Conservation (phyloP, 202 grass and related monocot species). For the Setaria italica region DNA sequence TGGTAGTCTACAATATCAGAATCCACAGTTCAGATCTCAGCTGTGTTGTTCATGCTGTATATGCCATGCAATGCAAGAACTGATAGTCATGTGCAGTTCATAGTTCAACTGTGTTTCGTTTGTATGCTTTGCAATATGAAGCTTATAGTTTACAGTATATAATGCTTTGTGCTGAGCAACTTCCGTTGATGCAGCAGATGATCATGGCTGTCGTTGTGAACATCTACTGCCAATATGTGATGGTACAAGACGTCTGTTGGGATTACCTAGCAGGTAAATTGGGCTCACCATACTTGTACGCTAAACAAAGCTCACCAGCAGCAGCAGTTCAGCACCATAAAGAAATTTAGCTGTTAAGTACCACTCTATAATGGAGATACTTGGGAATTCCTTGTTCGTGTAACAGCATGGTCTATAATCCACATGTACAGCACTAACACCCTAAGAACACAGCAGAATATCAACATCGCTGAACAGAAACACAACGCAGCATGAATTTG, state of each 20-base stretch:
- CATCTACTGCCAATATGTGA: slow-evolving; percentile 76
- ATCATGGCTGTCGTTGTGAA: slow-evolving; percentile 74
- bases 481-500: neutral
- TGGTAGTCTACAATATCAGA: no score
- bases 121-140: neutral
- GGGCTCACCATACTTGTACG: neutral
- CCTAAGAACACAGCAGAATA: neutral
- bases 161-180: neutral
- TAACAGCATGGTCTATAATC: slow-evolving; percentile 60
- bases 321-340: neutral
- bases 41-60: neutral
- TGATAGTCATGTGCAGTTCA: neutral
- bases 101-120: neutral
- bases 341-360: neutral
- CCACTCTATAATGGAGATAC: slow-evolving; percentile 25
- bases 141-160: neutral
- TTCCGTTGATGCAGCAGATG: slow-evolving; percentile 50
- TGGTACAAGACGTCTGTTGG: slow-evolving; percentile 61
- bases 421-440: slow-evolving; percentile 34
- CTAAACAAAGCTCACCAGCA: neutral
- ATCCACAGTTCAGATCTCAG: neutral
- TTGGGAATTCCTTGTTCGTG: slow-evolving; percentile 60
- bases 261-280: slow-evolving; percentile 65
- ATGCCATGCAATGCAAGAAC: neutral
- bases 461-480: neutral